Conservation (phyloP, 768 basidiomycete genomes). For the Coprinopsis cinerea region DNA sequence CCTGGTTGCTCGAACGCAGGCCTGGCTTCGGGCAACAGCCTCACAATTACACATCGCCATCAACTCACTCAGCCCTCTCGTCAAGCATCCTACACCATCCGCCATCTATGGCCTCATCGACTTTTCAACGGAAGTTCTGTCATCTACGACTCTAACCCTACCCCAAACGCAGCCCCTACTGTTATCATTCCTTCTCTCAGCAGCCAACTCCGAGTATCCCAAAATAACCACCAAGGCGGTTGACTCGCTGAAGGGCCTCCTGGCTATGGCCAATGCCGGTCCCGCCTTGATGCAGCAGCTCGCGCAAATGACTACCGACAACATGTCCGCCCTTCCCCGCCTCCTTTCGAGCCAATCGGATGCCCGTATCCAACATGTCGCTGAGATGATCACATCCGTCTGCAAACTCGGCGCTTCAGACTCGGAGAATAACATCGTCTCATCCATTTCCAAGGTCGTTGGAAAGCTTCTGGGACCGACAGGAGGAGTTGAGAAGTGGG, state of each 20-base stretch:
- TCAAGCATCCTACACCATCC: conserved; percentile 63
- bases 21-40: conserved; percentile 79
- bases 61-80: conserved; percentile 64
- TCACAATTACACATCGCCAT: conserved; percentile 82
- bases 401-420: conserved; percentile 41
- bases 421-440: conserved; percentile 25
- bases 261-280: conserved; percentile 37
- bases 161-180: conserved; percentile 63
- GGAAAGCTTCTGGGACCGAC: conserved; percentile 69
- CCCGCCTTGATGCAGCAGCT: conserved; percentile 49
- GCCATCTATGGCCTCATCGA: conserved; percentile 54
- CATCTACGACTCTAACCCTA: conserved; percentile 52
- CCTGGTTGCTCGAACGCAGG: conserved; percentile 49
- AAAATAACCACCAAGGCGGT: conserved; percentile 48
- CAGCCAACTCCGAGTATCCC: conserved; percentile 55
- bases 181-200: conserved; percentile 65
- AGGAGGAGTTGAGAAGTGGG: conserved; percentile 89
- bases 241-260: conserved; percentile 38
- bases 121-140: conserved; percentile 53
- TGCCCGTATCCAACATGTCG: conserved; percentile 62
- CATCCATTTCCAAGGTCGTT: conserved; percentile 42
- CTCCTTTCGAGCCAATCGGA: conserved; percentile 68
- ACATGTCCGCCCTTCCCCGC: conserved; percentile 66
- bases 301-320: conserved; percentile 55
- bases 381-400: conserved; percentile 64